Percentiles rank a stretch among this genome's conserved stretches.
These are phyloP conservation scores for Metahyphopichia silvanorum DNA, from an alignment of 805 yeast genomes.

Conservation along the genomic window DNA sequence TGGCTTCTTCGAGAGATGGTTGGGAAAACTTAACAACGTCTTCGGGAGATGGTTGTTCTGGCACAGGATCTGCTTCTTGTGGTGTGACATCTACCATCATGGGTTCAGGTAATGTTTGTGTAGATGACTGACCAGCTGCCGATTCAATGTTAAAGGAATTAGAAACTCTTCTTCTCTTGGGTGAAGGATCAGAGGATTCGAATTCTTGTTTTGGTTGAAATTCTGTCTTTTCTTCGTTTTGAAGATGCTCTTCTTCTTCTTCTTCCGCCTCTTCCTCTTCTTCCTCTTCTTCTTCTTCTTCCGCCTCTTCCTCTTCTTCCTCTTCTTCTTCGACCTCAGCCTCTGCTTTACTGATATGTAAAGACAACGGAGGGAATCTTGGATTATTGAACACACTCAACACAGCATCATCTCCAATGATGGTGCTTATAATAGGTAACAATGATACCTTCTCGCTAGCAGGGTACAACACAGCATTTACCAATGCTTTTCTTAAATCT, in stretches of 20 bases:
- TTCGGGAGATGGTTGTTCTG: neutral
- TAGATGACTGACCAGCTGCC: too few species aligned
- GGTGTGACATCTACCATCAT: too few species aligned
- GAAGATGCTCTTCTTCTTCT: too few species aligned
- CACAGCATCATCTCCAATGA: constrained; percentile 49
- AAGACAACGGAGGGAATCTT: constrained; percentile 57
- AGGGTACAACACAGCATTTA: constrained; percentile 64
- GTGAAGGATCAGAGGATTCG: too few species aligned
- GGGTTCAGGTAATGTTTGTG: too few species aligned
- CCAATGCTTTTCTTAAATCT: constrained; percentile 38
- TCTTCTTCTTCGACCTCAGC: constrained; percentile 41
- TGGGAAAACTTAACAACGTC: neutral
- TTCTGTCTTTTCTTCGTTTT: too few species aligned
- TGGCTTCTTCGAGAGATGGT: neutral
- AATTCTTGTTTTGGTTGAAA: too few species aligned
- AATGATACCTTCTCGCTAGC: constrained; percentile 61
- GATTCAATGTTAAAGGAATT: too few species aligned
- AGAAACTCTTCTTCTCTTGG: too few species aligned
- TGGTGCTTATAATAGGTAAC: constrained; percentile 62
- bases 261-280: constrained; percentile 41
- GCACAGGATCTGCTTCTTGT: neutral
- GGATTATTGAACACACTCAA: constrained; percentile 69
- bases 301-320: constrained; percentile 34
- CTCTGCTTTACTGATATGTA: constrained; percentile 17
- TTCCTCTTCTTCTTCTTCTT: constrained; percentile 26